Conservation (phyloP, 202 grass and related monocot genomes). For the Dendrocalamus latiflorus region DNA sequence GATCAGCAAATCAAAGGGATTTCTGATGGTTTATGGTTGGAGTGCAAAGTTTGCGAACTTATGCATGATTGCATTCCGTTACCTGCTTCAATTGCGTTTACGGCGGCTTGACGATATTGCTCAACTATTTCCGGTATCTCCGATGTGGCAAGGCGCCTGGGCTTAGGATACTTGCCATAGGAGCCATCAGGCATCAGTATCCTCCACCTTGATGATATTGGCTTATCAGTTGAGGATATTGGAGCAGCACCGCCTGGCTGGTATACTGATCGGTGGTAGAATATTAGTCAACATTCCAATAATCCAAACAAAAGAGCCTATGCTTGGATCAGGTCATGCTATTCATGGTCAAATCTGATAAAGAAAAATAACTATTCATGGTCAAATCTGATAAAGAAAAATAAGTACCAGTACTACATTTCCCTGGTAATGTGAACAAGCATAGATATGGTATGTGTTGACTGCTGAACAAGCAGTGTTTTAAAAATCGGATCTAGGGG, state of each 20-base stretch:
- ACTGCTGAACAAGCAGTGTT: not conserved
- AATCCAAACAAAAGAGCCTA: not conserved
- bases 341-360: no score
- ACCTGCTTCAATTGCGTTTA: constrained; percentile 93
- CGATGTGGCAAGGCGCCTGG: constrained; percentile 37
- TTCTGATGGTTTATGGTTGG: not conserved
- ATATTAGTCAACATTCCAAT: not conserved
- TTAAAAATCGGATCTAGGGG: no score
- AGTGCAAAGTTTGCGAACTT: not conserved
- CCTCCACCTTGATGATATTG: constrained; percentile 75
- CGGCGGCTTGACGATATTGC: constrained; percentile 62
- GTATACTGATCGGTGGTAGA: constrained; percentile 50
- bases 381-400: not conserved
- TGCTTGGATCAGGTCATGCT: not conserved
- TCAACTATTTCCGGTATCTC: constrained; percentile 78
- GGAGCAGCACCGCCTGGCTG: constrained; percentile 67
- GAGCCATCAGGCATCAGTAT: constrained; percentile 90
- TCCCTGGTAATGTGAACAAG: not conserved
- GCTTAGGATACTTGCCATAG: constrained; percentile 58
- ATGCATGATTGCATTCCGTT: no score
- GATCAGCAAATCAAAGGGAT: not conserved
- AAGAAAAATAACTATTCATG: no score
- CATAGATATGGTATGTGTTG: not conserved
- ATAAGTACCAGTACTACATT: not conserved
- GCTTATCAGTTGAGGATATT: constrained; percentile 86